These are phyloP conservation scores for Jackrogersella minutella DNA, from an alignment of 495 filamentous ascomycete genomes.

Conservation along the genomic window DNA sequence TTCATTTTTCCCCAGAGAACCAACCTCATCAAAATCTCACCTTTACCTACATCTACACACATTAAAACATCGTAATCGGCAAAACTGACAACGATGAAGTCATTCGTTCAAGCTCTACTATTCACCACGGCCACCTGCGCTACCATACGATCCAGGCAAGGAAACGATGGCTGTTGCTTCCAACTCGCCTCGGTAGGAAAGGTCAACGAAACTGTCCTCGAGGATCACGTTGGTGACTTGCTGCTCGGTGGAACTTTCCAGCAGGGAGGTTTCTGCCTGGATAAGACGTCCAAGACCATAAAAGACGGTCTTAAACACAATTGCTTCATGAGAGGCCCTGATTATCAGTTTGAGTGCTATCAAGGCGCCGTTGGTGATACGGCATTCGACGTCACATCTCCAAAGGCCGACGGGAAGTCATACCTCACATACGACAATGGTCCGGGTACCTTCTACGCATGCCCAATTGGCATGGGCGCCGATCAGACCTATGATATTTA, in stretches of 20 bases:
- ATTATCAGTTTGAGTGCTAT: conserved; percentile 41
- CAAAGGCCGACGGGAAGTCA: conserved; percentile 10
- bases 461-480: conserved; percentile 18
- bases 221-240: conserved; percentile 39
- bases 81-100: conserved; percentile 27
- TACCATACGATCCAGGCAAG: conserved; percentile 29
- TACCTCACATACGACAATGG: conserved; percentile 40
- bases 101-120: conserved; percentile 26
- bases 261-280: conserved; percentile 41
- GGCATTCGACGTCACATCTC: conserved; percentile 27
- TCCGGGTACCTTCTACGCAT: conserved; percentile 36
- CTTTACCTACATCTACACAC: not conserved
- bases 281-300: conserved; percentile 39
- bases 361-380: conserved; percentile 37
- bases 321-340: conserved; percentile 44
- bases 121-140: conserved; percentile 19
- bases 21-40: not conserved
- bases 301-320: conserved; percentile 37
- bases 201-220: conserved; percentile 36
- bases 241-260: conserved; percentile 42
- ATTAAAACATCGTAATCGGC: not conserved
- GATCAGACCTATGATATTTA: conserved; percentile 37
- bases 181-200: conserved; percentile 39
- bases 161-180: conserved; percentile 37
- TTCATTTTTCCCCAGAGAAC: not conserved